Percentiles rank a stretch among this genome's conserved stretches.
phyloP scores from a whole-genome alignment of 139 green algal genomes.

The Edaphochlamys debaryana region DNA sequence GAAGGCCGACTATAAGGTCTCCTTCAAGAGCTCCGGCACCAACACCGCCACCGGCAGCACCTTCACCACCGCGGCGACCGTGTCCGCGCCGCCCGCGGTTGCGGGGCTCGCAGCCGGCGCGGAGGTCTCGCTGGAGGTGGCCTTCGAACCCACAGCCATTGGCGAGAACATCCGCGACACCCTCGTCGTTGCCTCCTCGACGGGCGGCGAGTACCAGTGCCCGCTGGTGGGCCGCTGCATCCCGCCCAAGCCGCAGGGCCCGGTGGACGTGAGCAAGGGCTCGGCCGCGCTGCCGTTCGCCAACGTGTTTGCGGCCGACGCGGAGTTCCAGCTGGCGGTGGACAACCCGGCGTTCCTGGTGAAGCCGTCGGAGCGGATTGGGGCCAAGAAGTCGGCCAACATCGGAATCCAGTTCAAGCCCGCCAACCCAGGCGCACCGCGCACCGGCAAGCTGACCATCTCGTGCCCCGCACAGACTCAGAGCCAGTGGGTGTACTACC shows the following conservation, averaged over 20 bases:
- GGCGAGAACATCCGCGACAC: constrained; percentile 73
- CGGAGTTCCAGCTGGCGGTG: constrained; percentile 72
- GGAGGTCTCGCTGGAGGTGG: constrained; percentile 73
- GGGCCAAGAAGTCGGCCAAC: constrained; percentile 71
- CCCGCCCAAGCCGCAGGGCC: constrained; percentile 80
- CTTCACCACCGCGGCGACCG: background rate
- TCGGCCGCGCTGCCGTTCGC: constrained; percentile 68
- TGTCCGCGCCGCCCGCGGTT: constrained; percentile 31
- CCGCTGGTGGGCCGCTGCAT: constrained; percentile 76
- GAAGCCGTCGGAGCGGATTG: constrained; percentile 68
- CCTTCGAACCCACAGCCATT: constrained; percentile 77
- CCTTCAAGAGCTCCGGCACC: constrained; percentile 55
- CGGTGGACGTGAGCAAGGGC: constrained; percentile 69
- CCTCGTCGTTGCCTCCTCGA: constrained; percentile 63
- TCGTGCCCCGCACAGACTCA: constrained; percentile 68
- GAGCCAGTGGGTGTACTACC: constrained; percentile 82
- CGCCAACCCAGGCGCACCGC: background rate
- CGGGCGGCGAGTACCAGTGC: constrained; percentile 72
- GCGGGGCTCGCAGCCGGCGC: constrained; percentile 44
- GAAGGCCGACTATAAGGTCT: constrained; percentile 78
- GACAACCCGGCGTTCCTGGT: constrained; percentile 82
- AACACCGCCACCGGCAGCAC: constrained; percentile 28
- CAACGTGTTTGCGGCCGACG: constrained; percentile 80
- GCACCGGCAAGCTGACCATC: constrained; percentile 80
- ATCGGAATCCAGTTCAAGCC: constrained; percentile 74